Evolutionary conservation across 2,329 filamentous ascomycete species (phyloP).

Genomic region (Xenosphaeropsis pyriputrescens): DNA sequence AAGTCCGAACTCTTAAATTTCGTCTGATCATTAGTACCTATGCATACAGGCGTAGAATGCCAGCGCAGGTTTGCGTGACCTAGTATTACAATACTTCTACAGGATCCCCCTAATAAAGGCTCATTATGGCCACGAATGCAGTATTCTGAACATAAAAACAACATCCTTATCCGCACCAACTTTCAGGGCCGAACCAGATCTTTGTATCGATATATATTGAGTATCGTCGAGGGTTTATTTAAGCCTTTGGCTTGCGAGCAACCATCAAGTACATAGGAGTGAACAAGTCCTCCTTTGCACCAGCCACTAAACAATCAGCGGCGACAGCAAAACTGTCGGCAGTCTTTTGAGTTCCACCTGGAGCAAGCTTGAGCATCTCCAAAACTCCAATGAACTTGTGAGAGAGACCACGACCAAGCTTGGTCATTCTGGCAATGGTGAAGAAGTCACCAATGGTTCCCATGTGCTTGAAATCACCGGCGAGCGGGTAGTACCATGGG

Average conservation of each 20-base stretch:
- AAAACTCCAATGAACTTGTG: conserved; percentile 66
- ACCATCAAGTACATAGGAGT: conserved; percentile 98
- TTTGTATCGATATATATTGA: no score
- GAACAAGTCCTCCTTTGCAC: conserved; percentile 81
- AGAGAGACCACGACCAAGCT: conserved; percentile 58
- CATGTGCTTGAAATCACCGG: conserved; percentile 74
- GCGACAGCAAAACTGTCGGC: conserved; percentile 74
- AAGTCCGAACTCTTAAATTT: no score
- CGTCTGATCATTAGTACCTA: no score
- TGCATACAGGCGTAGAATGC: no score
- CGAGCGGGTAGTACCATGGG: conserved; percentile 91
- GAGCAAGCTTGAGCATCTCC: conserved; percentile 63
- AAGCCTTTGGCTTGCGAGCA: conserved; percentile 56
- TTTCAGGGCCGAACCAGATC: no score
- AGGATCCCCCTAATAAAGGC: no score
- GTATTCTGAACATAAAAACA: no score
- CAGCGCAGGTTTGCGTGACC: no score
- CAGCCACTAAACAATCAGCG: conserved; percentile 74
- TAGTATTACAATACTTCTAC: no score
- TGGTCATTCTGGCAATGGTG: conserved; percentile 81
- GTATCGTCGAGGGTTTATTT: neutral
- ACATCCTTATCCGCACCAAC: no score
- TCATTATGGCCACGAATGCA: no score
- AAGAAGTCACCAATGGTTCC: conserved; percentile 66
- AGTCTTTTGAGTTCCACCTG: conserved; percentile 83